phyloP scores from a whole-genome alignment of 495 filamentous ascomycete genomes.

The Glonium stellatum region DNA sequence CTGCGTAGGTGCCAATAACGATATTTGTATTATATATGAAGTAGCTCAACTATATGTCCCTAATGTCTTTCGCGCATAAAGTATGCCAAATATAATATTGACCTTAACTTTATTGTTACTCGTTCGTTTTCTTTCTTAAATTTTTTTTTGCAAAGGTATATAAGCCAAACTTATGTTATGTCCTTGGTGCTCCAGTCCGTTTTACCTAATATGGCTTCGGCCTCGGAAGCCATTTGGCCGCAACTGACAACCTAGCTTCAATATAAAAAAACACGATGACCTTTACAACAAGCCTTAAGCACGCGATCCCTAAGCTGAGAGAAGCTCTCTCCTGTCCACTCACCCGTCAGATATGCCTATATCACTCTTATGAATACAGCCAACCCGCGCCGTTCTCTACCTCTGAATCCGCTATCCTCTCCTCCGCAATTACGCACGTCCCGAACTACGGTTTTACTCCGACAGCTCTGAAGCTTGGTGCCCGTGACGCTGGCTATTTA shows the following conservation, averaged over 20 bases:
- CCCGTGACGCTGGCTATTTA: conserved; percentile 74
- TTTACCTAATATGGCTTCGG: no score
- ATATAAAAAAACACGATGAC: conserved; percentile 8
- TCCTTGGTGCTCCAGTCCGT: no score
- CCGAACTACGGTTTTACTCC: conserved; percentile 74
- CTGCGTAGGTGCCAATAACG: no score
- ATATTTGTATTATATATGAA: no score
- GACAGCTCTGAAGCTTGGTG: conserved; percentile 64
- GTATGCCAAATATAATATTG: no score
- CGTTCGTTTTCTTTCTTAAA: no score
- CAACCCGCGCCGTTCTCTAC: conserved; percentile 58
- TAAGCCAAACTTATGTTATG: no score
- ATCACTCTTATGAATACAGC: conserved; percentile 68
- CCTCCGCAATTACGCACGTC: conserved; percentile 70
- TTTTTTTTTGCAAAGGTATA: no score
- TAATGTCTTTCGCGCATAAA: no score
- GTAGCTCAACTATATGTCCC: no score
- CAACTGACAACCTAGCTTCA: conserved; percentile 4
- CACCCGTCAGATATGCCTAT: conserved; percentile 37
- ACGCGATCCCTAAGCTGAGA: conserved; percentile 8
- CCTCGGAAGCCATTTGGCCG: neutral
- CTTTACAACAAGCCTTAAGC: conserved; percentile 3
- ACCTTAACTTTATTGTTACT: no score
- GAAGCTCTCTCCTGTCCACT: conserved; percentile 10
- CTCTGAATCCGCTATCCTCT: conserved; percentile 69